Conservation (phyloP, 2,329 filamentous ascomycete genomes). For the Beauveria asiatica region DNA sequence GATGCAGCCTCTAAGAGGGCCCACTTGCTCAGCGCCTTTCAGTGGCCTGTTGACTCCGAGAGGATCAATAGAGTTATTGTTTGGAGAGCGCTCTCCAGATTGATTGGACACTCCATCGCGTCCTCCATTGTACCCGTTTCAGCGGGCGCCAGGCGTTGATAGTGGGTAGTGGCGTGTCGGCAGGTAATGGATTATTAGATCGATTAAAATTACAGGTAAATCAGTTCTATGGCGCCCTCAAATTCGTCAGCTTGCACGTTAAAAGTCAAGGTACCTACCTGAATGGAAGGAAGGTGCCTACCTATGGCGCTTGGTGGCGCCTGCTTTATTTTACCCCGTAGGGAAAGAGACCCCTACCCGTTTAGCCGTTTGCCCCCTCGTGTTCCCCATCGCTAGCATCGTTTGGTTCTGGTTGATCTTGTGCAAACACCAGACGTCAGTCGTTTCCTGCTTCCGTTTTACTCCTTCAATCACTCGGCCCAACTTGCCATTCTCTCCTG, state of each 20-base stretch:
- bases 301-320: background rate
- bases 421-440: background rate
- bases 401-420: background rate
- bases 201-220: too few relatives aligned
- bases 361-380: background rate
- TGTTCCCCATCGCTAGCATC: background rate
- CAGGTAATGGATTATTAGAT: too few relatives aligned
- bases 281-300: background rate
- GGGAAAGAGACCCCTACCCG: background rate
- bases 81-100: background rate
- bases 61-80: background rate
- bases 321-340: background rate
- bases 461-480: slow-evolving; percentile 5
- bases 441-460: background rate
- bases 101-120: background rate
- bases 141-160: too few relatives aligned
- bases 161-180: too few relatives aligned
- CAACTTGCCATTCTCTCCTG: slow-evolving; percentile 2
- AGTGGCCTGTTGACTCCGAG: background rate
- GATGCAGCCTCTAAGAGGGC: background rate
- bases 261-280: background rate
- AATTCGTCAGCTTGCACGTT: background rate
- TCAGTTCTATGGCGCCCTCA: too few relatives aligned
- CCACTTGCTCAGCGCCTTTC: background rate
- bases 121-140: background rate